Percentiles rank a stretch among this genome's conserved stretches.
Conservation (phyloP, 805 yeast species). For the Candida ovalis region DNA sequence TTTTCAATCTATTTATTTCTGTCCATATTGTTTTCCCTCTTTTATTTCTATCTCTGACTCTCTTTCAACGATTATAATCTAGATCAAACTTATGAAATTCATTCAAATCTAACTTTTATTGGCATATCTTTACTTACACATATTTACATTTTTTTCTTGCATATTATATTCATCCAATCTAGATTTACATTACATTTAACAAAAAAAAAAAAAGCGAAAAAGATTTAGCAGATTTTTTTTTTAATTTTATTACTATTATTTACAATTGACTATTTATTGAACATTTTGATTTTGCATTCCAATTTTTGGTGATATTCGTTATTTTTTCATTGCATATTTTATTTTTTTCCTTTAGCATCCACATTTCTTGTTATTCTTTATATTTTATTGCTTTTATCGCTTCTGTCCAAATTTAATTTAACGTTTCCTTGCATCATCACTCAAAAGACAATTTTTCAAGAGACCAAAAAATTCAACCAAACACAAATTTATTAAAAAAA, state of each 20-base stretch:
- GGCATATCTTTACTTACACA: not conserved
- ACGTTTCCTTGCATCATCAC: not conserved
- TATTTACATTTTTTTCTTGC: not conserved
- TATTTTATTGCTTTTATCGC: not conserved
- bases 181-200: not conserved
- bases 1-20: not conserved
- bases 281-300: conserved; percentile 1
- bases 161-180: not conserved
- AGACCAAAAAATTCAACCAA: not conserved
- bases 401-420: not conserved
- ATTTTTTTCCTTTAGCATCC: not conserved
- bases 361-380: not conserved
- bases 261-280: not conserved
- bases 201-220: not conserved
- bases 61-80: not conserved
- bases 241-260: not conserved
- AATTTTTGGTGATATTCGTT: not conserved
- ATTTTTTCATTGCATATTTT: not conserved
- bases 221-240: not conserved
- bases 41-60: not conserved
- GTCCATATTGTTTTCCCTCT: no score
- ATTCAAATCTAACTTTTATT: conserved; percentile 1
- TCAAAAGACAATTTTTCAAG: not conserved
- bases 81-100: not conserved
- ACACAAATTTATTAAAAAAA: not conserved